These are phyloP conservation scores for Zygosaccharomyces gambellarensis DNA, from an alignment of 805 yeast species.

Conservation along the genomic window DNA sequence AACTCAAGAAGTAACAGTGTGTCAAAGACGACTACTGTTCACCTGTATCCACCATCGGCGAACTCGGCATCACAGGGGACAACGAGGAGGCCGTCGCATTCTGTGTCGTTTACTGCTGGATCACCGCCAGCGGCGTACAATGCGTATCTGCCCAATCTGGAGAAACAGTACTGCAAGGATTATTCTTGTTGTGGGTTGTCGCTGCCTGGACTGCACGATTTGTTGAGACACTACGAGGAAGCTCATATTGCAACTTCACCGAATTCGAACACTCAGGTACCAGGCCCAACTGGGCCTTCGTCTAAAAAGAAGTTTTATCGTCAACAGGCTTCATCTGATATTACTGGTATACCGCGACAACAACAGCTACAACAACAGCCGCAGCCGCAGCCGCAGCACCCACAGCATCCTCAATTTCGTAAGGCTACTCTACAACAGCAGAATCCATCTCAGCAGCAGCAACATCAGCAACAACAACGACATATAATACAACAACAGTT, in stretches of 20 bases:
- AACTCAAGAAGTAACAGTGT: slow-evolving; percentile 13
- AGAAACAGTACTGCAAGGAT: slow-evolving; percentile 94
- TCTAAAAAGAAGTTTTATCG: slow-evolving; percentile 23
- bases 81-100: slow-evolving; percentile 15
- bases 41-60: slow-evolving; percentile 9
- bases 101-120: slow-evolving; percentile 4
- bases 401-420: slow-evolving; percentile 17
- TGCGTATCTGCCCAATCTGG: slow-evolving; percentile 84
- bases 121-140: slow-evolving; percentile 64
- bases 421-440: slow-evolving; percentile 4
- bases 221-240: slow-evolving; percentile 92
- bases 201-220: slow-evolving; percentile 88
- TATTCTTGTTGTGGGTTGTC: slow-evolving; percentile 93
- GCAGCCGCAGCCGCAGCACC: slow-evolving; percentile 15
- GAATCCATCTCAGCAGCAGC: slow-evolving; percentile 9
- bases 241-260: slow-evolving; percentile 73
- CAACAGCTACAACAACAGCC: slow-evolving; percentile 15
- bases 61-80: slow-evolving; percentile 3
- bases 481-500: slow-evolving; percentile 6
- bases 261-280: slow-evolving; percentile 28
- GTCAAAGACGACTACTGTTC: slow-evolving; percentile 11
- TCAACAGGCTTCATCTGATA: slow-evolving; percentile 7
- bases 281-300: slow-evolving; percentile 9
- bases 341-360: slow-evolving; percentile 11
- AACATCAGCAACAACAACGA: slow-evolving; percentile 12